Base-by-base conservation (phyloP, 495 filamentous ascomycete species). In the Cairneyella variabilis region DNA sequence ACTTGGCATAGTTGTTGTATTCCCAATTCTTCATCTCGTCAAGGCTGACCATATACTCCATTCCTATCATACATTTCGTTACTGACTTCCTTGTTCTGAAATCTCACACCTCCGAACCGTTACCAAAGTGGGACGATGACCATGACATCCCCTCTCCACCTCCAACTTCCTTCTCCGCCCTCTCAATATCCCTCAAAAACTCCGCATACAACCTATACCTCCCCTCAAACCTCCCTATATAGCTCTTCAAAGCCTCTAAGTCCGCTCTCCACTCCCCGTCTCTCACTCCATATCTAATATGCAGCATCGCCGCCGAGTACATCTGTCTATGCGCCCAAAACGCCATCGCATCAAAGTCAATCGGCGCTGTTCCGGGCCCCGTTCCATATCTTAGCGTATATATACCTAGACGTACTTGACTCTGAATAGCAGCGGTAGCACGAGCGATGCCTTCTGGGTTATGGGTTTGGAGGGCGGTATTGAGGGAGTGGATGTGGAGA, bases 241-340 rank as follows among this genome's bases (percentile, higher is more conserved):
- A 57, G 14, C 30, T 30, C 22, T 46, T 52, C 27, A 51, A 17
- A 11, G 40, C 48, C 7, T 51, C 32, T 2, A 57, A 22, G 32
- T 47, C 47, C 1, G 30, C 12, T 17, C 37, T 5, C 49, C 48
- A 59, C 0, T 50, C 44, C 26, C 39, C 37, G 40, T 59, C 26
- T 26, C 51, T 22, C 1, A 23, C 25, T 1, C 50, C 43, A 38
- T 42, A 50, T 20, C 46, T 54, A 17, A 59, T 59, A 37, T 54
- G 51, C 17, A 44, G 9, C 28, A 51, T 8, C 0, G 37, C 50
- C 12, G 38, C 37, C 4, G 26, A 25, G 22, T 27, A 47, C 6
- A 44, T 14, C 20, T 36, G 37, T n/a, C 22, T 34, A 38, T 59
- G 56, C 14, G 22, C 26, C 56, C 56, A 59, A 27, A 54, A 59